These are phyloP conservation scores for Chaetoceros muelleri DNA, from an alignment of 108 stramenopile species.

Conservation along the genomic window DNA sequence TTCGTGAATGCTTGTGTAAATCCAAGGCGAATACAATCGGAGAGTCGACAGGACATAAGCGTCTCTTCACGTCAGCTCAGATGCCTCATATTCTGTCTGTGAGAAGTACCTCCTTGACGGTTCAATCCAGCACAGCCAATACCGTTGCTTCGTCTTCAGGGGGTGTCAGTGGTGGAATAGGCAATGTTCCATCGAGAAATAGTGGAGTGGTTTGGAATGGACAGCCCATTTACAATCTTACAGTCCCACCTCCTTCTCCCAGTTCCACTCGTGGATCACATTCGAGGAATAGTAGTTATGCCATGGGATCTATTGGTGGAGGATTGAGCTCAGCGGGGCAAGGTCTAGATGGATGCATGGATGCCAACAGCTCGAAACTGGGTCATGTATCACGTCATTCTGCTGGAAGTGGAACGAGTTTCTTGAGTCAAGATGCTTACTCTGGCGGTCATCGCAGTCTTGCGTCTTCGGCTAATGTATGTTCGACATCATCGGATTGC, in stretches of 20 bases:
- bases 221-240: background rate
- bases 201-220: background rate
- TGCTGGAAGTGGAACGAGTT: background rate
- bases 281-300: background rate
- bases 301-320: background rate
- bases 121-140: background rate
- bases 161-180: slow-evolving; percentile 70
- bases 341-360: too few relatives aligned
- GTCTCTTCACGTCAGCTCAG: background rate
- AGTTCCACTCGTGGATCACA: background rate
- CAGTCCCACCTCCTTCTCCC: background rate
- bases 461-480: too few relatives aligned
- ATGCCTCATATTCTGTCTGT: background rate
- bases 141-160: slow-evolving; percentile 26
- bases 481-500: too few relatives aligned
- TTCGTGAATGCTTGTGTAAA: background rate
- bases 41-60: background rate
- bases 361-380: too few relatives aligned
- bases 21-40: background rate
- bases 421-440: background rate
- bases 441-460: too few relatives aligned
- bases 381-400: too few relatives aligned
- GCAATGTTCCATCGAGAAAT: slow-evolving; percentile 68
- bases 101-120: background rate
- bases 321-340: too few relatives aligned